A percentile compares a stretch with the other conserved stretches of the same genome.
phyloP scores from a whole-genome alignment of 805 yeast species.

The Zygotorulaspora chibaensis region DNA sequence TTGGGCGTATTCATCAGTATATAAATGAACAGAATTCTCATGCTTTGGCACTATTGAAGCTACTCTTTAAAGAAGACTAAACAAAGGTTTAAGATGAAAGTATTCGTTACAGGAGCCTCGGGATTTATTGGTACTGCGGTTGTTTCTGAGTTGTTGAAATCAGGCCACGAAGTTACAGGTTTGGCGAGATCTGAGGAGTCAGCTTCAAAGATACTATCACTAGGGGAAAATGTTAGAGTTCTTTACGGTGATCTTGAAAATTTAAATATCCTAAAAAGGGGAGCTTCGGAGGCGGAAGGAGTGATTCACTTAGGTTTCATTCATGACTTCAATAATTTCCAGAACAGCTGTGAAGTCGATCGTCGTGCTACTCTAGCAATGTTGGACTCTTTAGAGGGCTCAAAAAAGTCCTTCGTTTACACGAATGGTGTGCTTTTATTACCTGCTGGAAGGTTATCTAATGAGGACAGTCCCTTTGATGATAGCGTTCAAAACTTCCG shows the following conservation, averaged over 20 bases:
- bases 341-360: slow-evolving; percentile 23
- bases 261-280: slow-evolving; percentile 28
- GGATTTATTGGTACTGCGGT: slow-evolving; percentile 35
- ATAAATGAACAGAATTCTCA: background rate
- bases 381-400: slow-evolving; percentile 28
- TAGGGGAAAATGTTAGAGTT: slow-evolving; percentile 26
- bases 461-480: slow-evolving; percentile 7
- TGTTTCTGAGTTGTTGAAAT: slow-evolving; percentile 19
- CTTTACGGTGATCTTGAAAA: slow-evolving; percentile 33
- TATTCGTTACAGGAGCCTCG: slow-evolving; percentile 38
- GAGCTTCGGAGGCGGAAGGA: slow-evolving; percentile 34
- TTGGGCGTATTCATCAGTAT: background rate
- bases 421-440: slow-evolving; percentile 25
- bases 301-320: slow-evolving; percentile 38
- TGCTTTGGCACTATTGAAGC: no score
- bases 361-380: slow-evolving; percentile 30
- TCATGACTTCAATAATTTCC: slow-evolving; percentile 30
- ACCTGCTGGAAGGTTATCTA: slow-evolving; percentile 6
- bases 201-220: slow-evolving; percentile 22
- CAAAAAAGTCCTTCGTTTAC: slow-evolving; percentile 29
- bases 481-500: slow-evolving; percentile 8
- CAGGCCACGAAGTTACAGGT: slow-evolving; percentile 31
- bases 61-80: background rate
- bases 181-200: slow-evolving; percentile 35
- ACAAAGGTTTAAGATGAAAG: slow-evolving; percentile 22